A percentile compares a stretch with the other conserved stretches of the same genome.
These are phyloP conservation scores for Tricholoma sp. DNA, from an alignment of 768 basidiomycete species.

Conservation along the genomic window DNA sequence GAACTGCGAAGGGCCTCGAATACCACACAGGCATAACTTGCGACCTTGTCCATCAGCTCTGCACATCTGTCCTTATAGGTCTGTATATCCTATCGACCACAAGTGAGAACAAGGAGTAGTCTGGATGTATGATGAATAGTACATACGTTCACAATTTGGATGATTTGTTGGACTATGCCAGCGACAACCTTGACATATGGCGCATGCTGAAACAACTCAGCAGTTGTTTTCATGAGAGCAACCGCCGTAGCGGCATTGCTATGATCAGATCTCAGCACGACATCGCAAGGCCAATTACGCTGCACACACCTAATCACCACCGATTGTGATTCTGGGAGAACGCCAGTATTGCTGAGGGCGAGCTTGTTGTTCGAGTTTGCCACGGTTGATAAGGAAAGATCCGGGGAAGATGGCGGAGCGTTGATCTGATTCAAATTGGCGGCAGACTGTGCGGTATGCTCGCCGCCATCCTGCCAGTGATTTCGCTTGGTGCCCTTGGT, in stretches of 20 bases:
- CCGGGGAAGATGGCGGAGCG: not conserved
- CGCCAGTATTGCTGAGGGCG: not conserved
- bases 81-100: slow-evolving; percentile 16
- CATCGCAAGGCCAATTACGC: not conserved
- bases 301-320: not conserved
- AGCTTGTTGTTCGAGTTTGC: not conserved
- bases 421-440: not conserved
- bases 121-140: not conserved
- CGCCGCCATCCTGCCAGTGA: no score
- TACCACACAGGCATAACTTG: slow-evolving; percentile 19
- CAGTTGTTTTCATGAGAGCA: slow-evolving; percentile 14
- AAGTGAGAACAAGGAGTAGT: not conserved
- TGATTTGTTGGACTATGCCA: slow-evolving; percentile 19
- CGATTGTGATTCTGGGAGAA: not conserved
- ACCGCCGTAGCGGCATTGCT: slow-evolving; percentile 3
- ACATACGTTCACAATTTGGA: slow-evolving; percentile 22
- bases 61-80: slow-evolving; percentile 16
- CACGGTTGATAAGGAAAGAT: not conserved
- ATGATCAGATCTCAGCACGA: not conserved
- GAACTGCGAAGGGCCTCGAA: slow-evolving; percentile 17
- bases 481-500: not conserved
- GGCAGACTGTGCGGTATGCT: not conserved
- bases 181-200: slow-evolving; percentile 24
- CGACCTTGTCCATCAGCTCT: slow-evolving; percentile 21
- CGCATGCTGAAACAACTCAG: slow-evolving; percentile 16